phyloP scores from a whole-genome alignment of 2,329 filamentous ascomycete genomes.

The Aspergillus nomiae region DNA sequence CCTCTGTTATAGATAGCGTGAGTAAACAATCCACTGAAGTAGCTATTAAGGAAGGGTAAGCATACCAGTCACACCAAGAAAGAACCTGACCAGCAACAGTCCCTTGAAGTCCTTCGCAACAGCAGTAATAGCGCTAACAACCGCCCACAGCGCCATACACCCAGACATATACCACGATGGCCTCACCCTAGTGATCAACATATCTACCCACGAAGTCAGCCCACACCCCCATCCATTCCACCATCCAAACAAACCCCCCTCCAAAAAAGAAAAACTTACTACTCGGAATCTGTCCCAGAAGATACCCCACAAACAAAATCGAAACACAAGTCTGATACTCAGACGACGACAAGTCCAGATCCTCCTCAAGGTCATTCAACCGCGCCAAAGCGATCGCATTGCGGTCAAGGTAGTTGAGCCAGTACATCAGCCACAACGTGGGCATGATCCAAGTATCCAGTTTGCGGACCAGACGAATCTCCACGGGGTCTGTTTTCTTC shows the following conservation, averaged over 20 bases:
- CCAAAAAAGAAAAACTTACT: constrained; percentile 10
- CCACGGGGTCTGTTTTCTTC: constrained; percentile 41
- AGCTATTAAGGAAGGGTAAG: too few relatives aligned
- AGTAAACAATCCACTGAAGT: too few relatives aligned
- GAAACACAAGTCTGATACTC: constrained; percentile 34
- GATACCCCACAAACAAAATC: constrained; percentile 29
- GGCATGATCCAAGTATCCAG: constrained; percentile 43
- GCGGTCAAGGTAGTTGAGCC: constrained; percentile 32
- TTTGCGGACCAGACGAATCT: constrained; percentile 41
- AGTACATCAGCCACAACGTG: constrained; percentile 42
- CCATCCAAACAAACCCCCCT: too few relatives aligned
- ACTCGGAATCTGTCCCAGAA: constrained; percentile 20
- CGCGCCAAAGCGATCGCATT: constrained; percentile 35
- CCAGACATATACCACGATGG: constrained; percentile 49
- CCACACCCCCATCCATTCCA: too few relatives aligned
- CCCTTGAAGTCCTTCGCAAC: constrained; percentile 42
- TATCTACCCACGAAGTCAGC: constrained; percentile 12
- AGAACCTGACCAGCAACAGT: constrained; percentile 41
- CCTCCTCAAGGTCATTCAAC: constrained; percentile 29
- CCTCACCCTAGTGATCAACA: constrained; percentile 37
- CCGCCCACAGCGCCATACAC: constrained; percentile 34
- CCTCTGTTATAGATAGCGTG: constrained; percentile 14
- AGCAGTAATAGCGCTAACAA: constrained; percentile 30
- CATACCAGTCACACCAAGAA: constrained; percentile 33
- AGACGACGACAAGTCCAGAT: constrained; percentile 28